Evolutionary conservation across 2,329 filamentous ascomycete species (phyloP).

Genomic region (Alternaria incomplexa): DNA sequence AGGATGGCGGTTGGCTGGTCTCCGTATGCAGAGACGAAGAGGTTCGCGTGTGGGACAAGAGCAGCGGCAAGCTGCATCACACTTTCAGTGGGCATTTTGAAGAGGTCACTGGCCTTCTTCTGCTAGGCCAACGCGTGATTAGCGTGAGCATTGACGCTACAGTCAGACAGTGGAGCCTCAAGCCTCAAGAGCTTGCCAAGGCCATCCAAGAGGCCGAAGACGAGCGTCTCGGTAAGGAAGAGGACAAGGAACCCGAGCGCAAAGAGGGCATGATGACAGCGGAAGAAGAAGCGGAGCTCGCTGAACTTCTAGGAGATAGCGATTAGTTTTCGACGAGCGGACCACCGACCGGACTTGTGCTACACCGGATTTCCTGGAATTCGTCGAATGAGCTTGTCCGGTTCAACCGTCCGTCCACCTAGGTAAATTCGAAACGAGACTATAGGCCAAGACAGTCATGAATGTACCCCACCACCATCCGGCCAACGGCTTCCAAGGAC

Average conservation of each 20-base stretch:
- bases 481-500: constrained; percentile 18
- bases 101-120: constrained; percentile 81
- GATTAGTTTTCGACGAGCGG: constrained; percentile 52
- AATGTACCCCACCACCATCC: constrained; percentile 18
- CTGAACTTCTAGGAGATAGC: constrained; percentile 83
- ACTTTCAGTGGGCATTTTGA: constrained; percentile 86
- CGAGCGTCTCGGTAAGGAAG: constrained; percentile 55
- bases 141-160: constrained; percentile 93
- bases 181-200: constrained; percentile 64
- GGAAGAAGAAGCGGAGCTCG: constrained; percentile 92
- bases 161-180: constrained; percentile 81
- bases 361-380: constrained; percentile 22
- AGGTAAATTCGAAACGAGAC: constrained; percentile 33
- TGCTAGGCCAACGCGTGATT: constrained; percentile 67
- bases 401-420: constrained; percentile 15
- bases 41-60: constrained; percentile 84
- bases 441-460: constrained; percentile 28
- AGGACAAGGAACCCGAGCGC: constrained; percentile 51
- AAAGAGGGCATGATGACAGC: constrained; percentile 70
- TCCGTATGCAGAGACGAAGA: constrained; percentile 93
- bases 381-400: constrained; percentile 28
- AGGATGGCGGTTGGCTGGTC: constrained; percentile 76
- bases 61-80: constrained; percentile 74
- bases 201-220: constrained; percentile 59
- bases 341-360: constrained; percentile 23